A percentile compares a stretch with the other conserved stretches of the same genome.
phyloP scores from a whole-genome alignment of 2,329 filamentous ascomycete genomes.

The Venturia asperata region DNA sequence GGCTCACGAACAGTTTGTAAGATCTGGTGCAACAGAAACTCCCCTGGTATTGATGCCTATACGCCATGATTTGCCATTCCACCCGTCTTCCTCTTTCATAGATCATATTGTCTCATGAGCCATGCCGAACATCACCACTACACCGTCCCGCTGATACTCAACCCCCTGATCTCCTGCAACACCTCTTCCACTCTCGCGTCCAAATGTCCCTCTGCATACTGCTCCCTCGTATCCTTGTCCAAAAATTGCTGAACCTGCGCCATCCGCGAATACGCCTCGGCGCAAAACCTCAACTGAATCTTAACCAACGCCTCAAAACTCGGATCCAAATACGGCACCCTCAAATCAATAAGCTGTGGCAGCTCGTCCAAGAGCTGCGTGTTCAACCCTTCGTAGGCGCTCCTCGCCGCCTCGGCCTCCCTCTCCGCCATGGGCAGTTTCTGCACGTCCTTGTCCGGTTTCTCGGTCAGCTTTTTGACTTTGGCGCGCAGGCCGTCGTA shows the following conservation, averaged over 20 bases:
- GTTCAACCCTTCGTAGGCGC: slow-evolving; percentile 92
- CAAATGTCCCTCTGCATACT: slow-evolving; percentile 89
- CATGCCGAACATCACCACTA: not conserved
- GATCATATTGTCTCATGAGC: not conserved
- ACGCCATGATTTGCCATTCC: not conserved
- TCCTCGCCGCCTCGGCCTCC: slow-evolving; percentile 89
- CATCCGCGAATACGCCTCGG: slow-evolving; percentile 95
- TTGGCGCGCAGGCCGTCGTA: slow-evolving; percentile 94
- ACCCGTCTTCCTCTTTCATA: not conserved
- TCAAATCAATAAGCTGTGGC: slow-evolving; percentile 90
- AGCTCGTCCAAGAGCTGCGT: slow-evolving; percentile 90
- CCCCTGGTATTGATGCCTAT: not conserved
- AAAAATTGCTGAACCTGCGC: slow-evolving; percentile 98
- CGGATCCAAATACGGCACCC: slow-evolving; percentile 93
- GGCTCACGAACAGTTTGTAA: slow-evolving; percentile 4
- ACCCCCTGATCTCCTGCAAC: slow-evolving; percentile 88
- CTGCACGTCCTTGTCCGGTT: slow-evolving; percentile 96
- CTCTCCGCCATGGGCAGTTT: slow-evolving; percentile 95
- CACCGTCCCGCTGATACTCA: slow-evolving; percentile 73
- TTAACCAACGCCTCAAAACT: slow-evolving; percentile 97
- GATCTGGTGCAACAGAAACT: not conserved
- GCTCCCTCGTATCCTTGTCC: slow-evolving; percentile 88
- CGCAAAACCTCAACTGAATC: slow-evolving; percentile 95
- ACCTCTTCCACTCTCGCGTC: slow-evolving; percentile 92
- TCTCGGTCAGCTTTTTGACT: slow-evolving; percentile 94